phyloP scores from a whole-genome alignment of 2,329 filamentous ascomycete genomes.

The Trichoderma atroviride region DNA sequence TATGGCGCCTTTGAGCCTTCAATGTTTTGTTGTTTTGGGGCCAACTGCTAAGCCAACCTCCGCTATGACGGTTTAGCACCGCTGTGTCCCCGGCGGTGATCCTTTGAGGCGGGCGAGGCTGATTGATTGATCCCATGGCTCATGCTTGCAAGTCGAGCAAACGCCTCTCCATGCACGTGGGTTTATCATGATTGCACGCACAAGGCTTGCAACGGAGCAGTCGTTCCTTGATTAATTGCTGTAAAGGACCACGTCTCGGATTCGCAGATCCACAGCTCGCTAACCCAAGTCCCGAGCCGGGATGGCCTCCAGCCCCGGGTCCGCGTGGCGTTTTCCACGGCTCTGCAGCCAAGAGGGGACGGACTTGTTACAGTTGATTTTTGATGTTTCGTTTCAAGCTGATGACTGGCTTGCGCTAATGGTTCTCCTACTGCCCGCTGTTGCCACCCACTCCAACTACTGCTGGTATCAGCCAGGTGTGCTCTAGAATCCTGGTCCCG shows the following conservation, averaged over 20 bases:
- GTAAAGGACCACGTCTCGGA: neutral
- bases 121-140: neutral
- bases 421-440: neutral
- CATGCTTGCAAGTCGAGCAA: neutral
- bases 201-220: neutral
- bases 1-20: neutral
- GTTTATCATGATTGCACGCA: neutral
- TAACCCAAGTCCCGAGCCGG: slow-evolving; percentile 14
- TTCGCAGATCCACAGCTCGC: slow-evolving; percentile 1
- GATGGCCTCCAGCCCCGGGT: neutral
- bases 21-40: neutral
- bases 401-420: neutral
- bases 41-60: neutral
- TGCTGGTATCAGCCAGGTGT: neutral
- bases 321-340: slow-evolving; percentile 12
- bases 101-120: neutral
- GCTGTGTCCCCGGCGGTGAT: neutral
- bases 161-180: neutral
- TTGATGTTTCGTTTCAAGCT: slow-evolving; percentile 10
- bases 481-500: neutral
- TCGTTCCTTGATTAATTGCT: slow-evolving; percentile 7
- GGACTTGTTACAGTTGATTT: neutral
- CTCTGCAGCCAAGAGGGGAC: neutral
- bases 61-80: neutral
- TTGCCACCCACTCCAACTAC: neutral